Conservation (phyloP, 345 rosid species). For the Eucalyptus victrix region DNA sequence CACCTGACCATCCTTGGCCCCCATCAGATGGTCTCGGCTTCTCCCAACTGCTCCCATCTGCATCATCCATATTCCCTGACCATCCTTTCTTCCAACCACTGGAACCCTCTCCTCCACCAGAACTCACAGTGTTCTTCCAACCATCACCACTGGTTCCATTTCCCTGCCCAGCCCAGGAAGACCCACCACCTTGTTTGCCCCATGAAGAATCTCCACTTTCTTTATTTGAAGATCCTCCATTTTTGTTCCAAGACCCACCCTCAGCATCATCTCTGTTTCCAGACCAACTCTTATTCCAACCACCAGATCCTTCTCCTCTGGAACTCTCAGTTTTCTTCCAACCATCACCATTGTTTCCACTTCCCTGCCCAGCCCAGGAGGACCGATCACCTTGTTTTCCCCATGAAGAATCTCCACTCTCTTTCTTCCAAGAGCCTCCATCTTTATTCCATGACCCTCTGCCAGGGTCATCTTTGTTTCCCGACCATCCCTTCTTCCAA, state of each 20-base stretch:
- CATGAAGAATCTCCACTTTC: neutral
- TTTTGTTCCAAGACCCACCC: conserved; percentile 25
- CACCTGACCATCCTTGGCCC: neutral
- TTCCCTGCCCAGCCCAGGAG: conserved; percentile 7
- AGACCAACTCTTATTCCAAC: conserved; percentile 1
- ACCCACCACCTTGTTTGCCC: neutral
- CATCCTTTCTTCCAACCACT: neutral
- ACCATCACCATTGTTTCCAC: neutral
- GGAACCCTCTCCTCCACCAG: neutral
- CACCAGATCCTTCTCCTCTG: neutral
- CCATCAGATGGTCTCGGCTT: neutral
- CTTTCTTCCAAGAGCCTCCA: neutral
- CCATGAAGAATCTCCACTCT: neutral
- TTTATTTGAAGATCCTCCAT: neutral
- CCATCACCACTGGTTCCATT: neutral
- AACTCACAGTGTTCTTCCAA: neutral
- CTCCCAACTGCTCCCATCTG: neutral
- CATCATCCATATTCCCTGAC: neutral
- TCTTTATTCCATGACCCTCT: neutral
- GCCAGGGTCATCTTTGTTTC: neutral
- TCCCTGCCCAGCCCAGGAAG: neutral
- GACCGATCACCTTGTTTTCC: neutral
- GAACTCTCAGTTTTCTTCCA: conserved; percentile 9
- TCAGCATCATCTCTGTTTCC: conserved; percentile 2
- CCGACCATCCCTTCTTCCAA: neutral